Conservation (phyloP, 2,329 filamentous ascomycete species). For the Pyrenochaeta sp. region DNA sequence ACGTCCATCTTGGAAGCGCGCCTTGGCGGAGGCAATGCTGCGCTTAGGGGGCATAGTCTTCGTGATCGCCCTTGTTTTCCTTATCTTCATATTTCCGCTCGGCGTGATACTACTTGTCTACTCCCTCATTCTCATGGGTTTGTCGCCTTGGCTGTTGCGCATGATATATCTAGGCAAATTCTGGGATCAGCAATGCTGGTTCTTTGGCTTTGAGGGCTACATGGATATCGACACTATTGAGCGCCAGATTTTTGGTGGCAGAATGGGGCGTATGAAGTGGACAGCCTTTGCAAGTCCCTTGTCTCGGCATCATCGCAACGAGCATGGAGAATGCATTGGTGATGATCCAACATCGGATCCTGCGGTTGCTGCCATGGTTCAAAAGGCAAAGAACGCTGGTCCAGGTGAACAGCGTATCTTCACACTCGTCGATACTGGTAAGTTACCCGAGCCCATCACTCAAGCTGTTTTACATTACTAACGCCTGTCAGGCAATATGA, state of each 20-base stretch:
- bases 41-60: slow-evolving; percentile 28
- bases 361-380: slow-evolving; percentile 25
- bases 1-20: slow-evolving; percentile 38
- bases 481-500: slow-evolving; percentile 51
- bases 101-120: slow-evolving; percentile 33
- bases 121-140: slow-evolving; percentile 36
- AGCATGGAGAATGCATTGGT: slow-evolving; percentile 41
- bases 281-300: slow-evolving; percentile 42
- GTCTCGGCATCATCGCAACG: slow-evolving; percentile 42
- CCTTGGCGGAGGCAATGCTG: slow-evolving; percentile 26
- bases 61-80: slow-evolving; percentile 19
- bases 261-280: slow-evolving; percentile 49
- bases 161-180: slow-evolving; percentile 52
- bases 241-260: slow-evolving; percentile 49
- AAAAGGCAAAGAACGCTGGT: slow-evolving; percentile 29
- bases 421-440: slow-evolving; percentile 47
- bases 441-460: background rate
- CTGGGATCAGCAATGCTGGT: slow-evolving; percentile 53
- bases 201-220: slow-evolving; percentile 56
- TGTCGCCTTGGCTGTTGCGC: slow-evolving; percentile 46
- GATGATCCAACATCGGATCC: slow-evolving; percentile 42
- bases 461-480: slow-evolving; percentile 6
- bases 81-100: slow-evolving; percentile 2
- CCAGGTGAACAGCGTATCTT: slow-evolving; percentile 38
- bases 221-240: slow-evolving; percentile 52